A percentile compares a stretch with the other conserved stretches of the same genome.
These are phyloP conservation scores for Talaromyces ruber DNA, from an alignment of 495 filamentous ascomycete species.

Conservation along the genomic window DNA sequence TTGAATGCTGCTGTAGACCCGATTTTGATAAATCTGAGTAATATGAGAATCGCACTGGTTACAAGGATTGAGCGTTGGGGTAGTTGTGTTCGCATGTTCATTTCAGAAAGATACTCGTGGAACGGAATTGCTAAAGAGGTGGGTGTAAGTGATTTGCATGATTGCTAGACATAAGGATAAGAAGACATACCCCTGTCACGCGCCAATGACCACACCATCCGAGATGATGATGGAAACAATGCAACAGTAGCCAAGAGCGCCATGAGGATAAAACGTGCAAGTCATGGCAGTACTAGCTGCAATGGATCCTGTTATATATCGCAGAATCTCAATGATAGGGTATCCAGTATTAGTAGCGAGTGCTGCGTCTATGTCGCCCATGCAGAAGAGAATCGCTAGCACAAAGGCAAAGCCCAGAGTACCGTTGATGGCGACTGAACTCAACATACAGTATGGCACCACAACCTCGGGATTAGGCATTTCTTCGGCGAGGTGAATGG, in stretches of 20 bases:
- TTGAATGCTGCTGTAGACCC: slow-evolving; percentile 37
- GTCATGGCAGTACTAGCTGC: not conserved
- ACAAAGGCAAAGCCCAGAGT: not conserved
- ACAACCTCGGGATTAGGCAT: not conserved
- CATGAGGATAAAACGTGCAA: slow-evolving; percentile 15
- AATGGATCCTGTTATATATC: not conserved
- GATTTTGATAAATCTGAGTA: slow-evolving; percentile 46
- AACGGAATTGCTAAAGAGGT: not conserved
- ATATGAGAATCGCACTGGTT: slow-evolving; percentile 31
- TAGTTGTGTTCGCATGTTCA: not conserved
- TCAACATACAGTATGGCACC: slow-evolving; percentile 14
- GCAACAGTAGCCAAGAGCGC: slow-evolving; percentile 40
- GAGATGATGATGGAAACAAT: slow-evolving; percentile 43
- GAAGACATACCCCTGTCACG: slow-evolving; percentile 35
- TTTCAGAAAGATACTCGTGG: not conserved
- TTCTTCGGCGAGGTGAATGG: slow-evolving; percentile 15
- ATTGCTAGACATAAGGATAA: not conserved
- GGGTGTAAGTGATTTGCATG: not conserved
- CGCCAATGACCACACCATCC: slow-evolving; percentile 50
- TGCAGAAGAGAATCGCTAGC: slow-evolving; percentile 7
- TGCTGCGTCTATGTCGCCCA: slow-evolving; percentile 38
- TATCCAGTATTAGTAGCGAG: slow-evolving; percentile 29
- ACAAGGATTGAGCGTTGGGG: slow-evolving; percentile 20
- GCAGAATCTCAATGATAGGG: slow-evolving; percentile 45
- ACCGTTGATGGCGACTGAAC: slow-evolving; percentile 46